Evolutionary conservation across 2,329 filamentous ascomycete genomes (phyloP).

Genomic region (Aaosphaeria arxii): DNA sequence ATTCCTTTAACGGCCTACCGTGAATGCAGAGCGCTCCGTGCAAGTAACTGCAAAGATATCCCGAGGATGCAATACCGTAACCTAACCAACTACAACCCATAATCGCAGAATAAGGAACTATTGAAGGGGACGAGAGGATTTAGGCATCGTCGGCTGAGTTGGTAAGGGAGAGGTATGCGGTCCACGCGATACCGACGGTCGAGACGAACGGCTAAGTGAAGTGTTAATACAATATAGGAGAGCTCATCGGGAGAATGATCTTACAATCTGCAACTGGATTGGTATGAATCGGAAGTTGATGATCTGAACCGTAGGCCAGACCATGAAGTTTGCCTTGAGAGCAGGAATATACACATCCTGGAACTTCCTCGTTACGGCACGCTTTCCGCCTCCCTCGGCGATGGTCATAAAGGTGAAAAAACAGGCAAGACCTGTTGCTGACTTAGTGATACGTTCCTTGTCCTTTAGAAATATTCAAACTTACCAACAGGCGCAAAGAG

Average conservation of each 20-base stretch:
- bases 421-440: constrained; percentile 62
- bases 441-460: not conserved
- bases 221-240: not conserved
- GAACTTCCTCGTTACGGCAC: constrained; percentile 79
- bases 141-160: constrained; percentile 75
- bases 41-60: constrained; percentile 14
- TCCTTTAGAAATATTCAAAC: constrained; percentile 9
- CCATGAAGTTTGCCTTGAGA: constrained; percentile 89
- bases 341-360: constrained; percentile 91
- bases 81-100: constrained; percentile 10
- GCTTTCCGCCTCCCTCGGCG: constrained; percentile 82
- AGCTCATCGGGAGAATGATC: constrained; percentile 26
- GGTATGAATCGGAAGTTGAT: constrained; percentile 96
- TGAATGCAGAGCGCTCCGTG: constrained; percentile 19
- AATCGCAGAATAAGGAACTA: constrained; percentile 8
- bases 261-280: constrained; percentile 91
- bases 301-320: constrained; percentile 95
- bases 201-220: constrained; percentile 81
- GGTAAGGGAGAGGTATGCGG: constrained; percentile 87
- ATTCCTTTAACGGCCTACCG: too few relatives aligned
- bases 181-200: constrained; percentile 95
- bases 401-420: constrained; percentile 98
- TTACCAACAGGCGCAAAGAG: constrained; percentile 85
- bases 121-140: constrained; percentile 3
- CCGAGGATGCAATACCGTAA: constrained; percentile 10